These are phyloP conservation scores for Casuarina equisetifolia DNA, from an alignment of 306 rosid genomes.

Conservation along the genomic window DNA sequence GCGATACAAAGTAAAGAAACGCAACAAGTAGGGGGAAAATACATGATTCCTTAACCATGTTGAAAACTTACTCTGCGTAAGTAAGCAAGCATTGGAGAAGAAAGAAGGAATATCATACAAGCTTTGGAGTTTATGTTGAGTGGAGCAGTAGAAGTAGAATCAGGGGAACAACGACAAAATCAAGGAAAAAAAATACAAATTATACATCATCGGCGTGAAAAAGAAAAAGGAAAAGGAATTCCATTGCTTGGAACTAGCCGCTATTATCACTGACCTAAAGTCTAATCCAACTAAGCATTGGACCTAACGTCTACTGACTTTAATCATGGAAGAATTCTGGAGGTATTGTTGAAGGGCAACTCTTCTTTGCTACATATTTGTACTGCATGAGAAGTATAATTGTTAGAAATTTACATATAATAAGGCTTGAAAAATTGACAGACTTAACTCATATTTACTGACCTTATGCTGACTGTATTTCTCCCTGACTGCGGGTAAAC, in stretches of 20 bases:
- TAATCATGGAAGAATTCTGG: constrained; percentile 56
- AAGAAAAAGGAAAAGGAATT: constrained; percentile 15
- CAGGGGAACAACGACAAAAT: constrained; percentile 12
- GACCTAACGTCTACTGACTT: constrained; percentile 26
- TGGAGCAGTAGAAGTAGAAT: background rate
- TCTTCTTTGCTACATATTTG: constrained; percentile 82
- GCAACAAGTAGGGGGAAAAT: no score
- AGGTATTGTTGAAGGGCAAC: constrained; percentile 68
- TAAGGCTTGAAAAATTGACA: no score
- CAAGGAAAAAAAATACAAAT: constrained; percentile 12
- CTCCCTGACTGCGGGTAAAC: constrained; percentile 54
- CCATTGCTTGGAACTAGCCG: constrained; percentile 28
- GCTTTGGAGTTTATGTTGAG: background rate
- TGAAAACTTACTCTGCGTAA: no score
- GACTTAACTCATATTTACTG: background rate
- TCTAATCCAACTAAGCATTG: constrained; percentile 51
- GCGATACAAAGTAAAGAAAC: no score
- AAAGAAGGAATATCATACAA: background rate
- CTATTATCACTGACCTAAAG: constrained; percentile 19
- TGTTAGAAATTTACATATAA: no score
- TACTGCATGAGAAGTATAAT: constrained; percentile 53
- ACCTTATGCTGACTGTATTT: constrained; percentile 70
- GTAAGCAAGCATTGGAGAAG: background rate
- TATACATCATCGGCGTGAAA: constrained; percentile 23
- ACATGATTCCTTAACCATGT: no score